Base-by-base conservation (phyloP, 495 filamentous ascomycete species). In the Cercophora scortea region DNA sequence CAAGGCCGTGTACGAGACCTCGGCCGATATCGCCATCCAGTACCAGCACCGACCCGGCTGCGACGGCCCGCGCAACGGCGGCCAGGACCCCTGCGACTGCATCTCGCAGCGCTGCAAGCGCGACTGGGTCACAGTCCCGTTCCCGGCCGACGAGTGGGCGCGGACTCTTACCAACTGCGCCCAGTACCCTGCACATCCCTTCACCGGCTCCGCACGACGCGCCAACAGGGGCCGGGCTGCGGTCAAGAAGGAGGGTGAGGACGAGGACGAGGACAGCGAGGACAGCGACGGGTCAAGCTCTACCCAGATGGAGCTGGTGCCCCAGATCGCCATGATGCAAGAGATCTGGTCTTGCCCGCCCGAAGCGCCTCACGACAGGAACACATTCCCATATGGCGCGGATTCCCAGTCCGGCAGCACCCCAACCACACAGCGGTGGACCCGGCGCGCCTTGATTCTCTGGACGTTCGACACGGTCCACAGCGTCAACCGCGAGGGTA, bases 401-500 rank as follows among this genome's bases (percentile, higher is more conserved):
- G 39, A 6, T 12, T 17, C 15, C 16, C 15, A 8, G 8, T 16
- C n/a, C 15, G 3, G 12, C 5, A 48, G 41, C 5, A 33, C 49
- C 11, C 38, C 39, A 19, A 52, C 54, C 13, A 16, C 39, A 9
- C 13, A 32, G 10, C 17, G 32, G 10, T 76, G 74, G 74, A 69
- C 62, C 0, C 64, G 73, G 3, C 68, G 73, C 1, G 65, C 64
- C 17, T 58, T 75, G 46, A 62, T 78, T 8, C 64, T 78, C 11
- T 78, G 74, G 74, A 73, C 72, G 0, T 76, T 76, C 50, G 58
- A 68, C 41, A 72, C 74, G 8, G 60, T 75, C 34, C 72, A 75
- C 49, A 59, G 62, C 40, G 55, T 65, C 36, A 32, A 9, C 32
- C 38, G 36, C 12, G 63, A 64, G 45, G 58, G 57, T 1, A 67